Evolutionary conservation across 2,329 filamentous ascomycete genomes (phyloP), one percentile per base, ranked within the genome.

Genomic region (Colletotrichum spinosum): DNA sequence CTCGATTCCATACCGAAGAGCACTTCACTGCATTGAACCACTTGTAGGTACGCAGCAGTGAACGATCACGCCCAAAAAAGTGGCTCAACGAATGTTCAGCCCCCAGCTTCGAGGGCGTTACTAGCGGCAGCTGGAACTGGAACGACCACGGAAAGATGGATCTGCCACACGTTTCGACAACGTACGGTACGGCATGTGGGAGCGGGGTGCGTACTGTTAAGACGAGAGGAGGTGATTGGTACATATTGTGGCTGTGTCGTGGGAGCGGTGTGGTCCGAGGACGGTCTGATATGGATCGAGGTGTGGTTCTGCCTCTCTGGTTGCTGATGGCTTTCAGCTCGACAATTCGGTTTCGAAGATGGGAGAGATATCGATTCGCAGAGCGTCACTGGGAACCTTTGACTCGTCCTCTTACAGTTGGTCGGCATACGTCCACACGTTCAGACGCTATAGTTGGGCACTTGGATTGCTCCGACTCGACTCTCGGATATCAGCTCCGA

Each of bases 91-190:
- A 25, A 33, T 53, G 38, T 45, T 37, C 37, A 38, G 41, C 41
- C 25, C 34, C 33, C 17, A 42, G 56, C 35, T 54, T 57, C 52
- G 57, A 62, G 25, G 37, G 33, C 7, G 37, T 37, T 61, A 55
- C 63, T 57, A 57, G 63, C 57, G 62, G 57, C 58, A 62, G 49
- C 44, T 64, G 60, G 49, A 65, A 65, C 62, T 58, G 25, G 25
- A 25, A 25, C 25, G 4, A 25, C 25, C 1, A 51, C 45, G 62
- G 62, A 44, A 65, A 49, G 60, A 41, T 51, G 57, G 62, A 61
- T 65, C 63, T 66, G 63, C 63, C 57, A 66, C 49, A 56, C 35
- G 41, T 63, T 41, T 52, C 62, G 58, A 46, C 62, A 61, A 61
- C 50, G 57, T 49, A 52, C 46, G 46, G 57, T 49, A 56, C 46